phyloP scores from a whole-genome alignment of 164 flowering plant genomes.

The Piper betle region DNA sequence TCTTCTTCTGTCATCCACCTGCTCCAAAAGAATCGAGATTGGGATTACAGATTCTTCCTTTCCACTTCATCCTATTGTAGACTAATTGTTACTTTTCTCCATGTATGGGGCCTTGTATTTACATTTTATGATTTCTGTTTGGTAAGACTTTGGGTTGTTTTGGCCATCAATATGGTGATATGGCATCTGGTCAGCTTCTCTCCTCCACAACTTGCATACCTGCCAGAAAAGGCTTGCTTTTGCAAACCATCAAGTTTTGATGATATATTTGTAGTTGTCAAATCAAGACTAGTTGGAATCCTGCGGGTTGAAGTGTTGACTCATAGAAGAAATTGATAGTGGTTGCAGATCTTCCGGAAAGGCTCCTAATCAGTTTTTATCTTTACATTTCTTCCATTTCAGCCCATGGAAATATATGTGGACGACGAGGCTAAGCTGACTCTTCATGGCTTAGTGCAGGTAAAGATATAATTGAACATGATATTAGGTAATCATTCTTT shows the following conservation, averaged over 20 bases:
- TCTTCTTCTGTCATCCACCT: no score
- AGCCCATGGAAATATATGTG: constrained; percentile 99
- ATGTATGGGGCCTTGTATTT: not conserved
- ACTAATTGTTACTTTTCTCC: not conserved
- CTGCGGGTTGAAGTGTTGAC: not conserved
- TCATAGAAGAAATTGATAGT: constrained; percentile 41
- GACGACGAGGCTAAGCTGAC: constrained; percentile 99
- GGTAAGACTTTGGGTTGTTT: not conserved
- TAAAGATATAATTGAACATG: constrained; percentile 13
- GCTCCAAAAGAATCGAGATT: no score
- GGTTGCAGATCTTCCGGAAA: constrained; percentile 52
- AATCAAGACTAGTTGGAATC: not conserved
- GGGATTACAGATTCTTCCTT: constrained; percentile 11
- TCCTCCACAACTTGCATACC: no score
- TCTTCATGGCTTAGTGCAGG: constrained; percentile 98
- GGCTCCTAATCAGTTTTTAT: constrained; percentile 54
- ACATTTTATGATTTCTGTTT: not conserved
- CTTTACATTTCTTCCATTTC: constrained; percentile 68
- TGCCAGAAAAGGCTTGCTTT: no score
- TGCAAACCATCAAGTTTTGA: not conserved
- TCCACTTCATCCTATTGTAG: no score
- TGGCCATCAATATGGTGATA: no score
- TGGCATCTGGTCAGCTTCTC: not conserved
- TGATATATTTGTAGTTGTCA: not conserved
- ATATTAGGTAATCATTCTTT: not conserved